phyloP scores from a whole-genome alignment of 1,284 basidiomycete genomes.

The Melampsora occidentalis region DNA sequence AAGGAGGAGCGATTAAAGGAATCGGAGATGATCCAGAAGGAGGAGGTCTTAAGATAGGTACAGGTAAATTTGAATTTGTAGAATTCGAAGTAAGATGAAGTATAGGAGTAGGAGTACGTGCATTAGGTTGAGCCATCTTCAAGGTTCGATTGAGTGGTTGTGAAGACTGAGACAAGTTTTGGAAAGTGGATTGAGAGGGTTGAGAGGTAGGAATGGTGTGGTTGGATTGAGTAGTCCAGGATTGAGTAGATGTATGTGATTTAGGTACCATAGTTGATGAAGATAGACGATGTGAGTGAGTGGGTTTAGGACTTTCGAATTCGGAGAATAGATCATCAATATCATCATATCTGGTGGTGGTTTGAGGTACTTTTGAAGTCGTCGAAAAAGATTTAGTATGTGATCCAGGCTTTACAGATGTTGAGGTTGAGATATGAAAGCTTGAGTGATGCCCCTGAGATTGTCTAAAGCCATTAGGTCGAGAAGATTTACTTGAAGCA shows the following conservation, averaged over 20 bases:
- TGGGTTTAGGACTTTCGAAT: conserved; percentile 6
- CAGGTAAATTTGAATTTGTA: background rate
- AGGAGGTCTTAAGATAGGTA: background rate
- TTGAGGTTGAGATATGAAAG: background rate
- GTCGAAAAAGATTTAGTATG: background rate
- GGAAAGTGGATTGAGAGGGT: no score
- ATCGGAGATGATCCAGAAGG: background rate
- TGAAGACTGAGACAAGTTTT: no score
- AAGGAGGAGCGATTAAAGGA: background rate
- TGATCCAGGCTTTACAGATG: background rate
- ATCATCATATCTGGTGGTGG: background rate
- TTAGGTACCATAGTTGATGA: background rate
- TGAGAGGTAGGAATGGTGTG: no score
- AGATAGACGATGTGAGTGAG: background rate
- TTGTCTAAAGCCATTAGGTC: background rate
- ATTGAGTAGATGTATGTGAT: no score
- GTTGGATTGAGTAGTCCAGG: no score
- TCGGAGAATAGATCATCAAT: conserved; percentile 34
- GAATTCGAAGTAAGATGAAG: background rate
- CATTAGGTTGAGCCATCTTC: background rate
- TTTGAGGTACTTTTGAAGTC: background rate
- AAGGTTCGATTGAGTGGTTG: no score
- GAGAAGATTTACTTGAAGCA: background rate
- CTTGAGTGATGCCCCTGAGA: no score
- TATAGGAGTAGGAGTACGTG: background rate